phyloP scores from a whole-genome alignment of 441 rosid genomes.

The Corymbia citriodora region DNA sequence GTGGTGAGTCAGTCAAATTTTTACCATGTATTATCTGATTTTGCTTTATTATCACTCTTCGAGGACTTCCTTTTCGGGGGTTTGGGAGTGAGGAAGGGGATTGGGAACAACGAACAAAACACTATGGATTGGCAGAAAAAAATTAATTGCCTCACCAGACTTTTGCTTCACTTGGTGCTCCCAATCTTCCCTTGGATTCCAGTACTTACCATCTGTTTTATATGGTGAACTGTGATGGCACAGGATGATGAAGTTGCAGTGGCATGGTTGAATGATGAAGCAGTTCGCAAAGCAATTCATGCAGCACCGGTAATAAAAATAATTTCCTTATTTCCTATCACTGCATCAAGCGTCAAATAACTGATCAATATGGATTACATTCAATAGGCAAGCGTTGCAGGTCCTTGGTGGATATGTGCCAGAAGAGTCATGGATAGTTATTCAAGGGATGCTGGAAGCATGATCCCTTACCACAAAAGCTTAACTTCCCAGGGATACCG shows the following conservation, averaged over 20 bases:
- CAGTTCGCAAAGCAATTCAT: slow-evolving; percentile 5
- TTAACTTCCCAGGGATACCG: slow-evolving; percentile 4
- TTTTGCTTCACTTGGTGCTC: neutral
- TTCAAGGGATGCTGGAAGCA: neutral
- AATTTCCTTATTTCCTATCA: neutral
- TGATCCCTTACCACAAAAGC: slow-evolving; percentile 5
- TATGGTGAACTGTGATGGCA: neutral
- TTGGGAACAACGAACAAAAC: too few relatives aligned
- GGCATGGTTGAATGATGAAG: slow-evolving; percentile 4
- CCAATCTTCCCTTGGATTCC: neutral
- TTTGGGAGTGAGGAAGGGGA: too few relatives aligned
- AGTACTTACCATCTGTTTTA: neutral
- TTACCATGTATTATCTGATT: too few relatives aligned
- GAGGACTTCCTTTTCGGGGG: too few relatives aligned
- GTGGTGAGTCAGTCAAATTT: neutral
- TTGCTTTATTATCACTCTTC: too few relatives aligned
- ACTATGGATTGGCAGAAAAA: too few relatives aligned
- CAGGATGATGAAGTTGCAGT: slow-evolving; percentile 6
- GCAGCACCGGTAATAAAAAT: neutral
- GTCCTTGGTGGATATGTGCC: slow-evolving; percentile 1
- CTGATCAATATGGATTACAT: neutral
- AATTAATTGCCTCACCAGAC: neutral
- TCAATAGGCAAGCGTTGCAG: slow-evolving; percentile 2
- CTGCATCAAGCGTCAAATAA: neutral
- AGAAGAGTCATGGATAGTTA: neutral